Evolutionary conservation across 208 protist species (phyloP).

Genomic region (Trypanosoma avium): DNA sequence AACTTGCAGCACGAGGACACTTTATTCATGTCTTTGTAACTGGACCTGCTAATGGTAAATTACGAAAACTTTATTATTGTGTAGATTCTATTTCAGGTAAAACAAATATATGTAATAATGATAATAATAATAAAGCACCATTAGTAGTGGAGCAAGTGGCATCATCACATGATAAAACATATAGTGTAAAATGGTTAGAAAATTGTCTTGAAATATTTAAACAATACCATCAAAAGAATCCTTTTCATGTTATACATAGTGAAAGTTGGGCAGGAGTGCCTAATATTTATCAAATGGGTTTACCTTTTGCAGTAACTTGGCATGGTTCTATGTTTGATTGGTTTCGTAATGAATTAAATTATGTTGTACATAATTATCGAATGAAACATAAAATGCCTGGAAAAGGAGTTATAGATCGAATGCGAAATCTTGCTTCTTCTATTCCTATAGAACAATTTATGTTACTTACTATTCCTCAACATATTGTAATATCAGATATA

Average conservation of each 20-base stretch:
- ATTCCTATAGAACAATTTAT: slow-evolving; percentile 31
- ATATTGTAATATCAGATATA: slow-evolving; percentile 36
- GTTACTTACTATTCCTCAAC: slow-evolving; percentile 29
- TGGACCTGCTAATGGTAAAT: slow-evolving; percentile 4
- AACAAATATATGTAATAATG: not conserved
- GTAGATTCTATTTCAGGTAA: slow-evolving; percentile 7
- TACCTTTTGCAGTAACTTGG: slow-evolving; percentile 40
- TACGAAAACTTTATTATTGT: not conserved
- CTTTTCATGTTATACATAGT: slow-evolving; percentile 31
- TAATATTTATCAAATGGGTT: slow-evolving; percentile 27
- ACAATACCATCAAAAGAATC: not conserved
- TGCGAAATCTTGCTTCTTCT: slow-evolving; percentile 8
- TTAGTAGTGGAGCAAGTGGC: slow-evolving; percentile 29
- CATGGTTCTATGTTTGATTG: slow-evolving; percentile 45
- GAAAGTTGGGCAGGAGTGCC: slow-evolving; percentile 37
- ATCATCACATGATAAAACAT: slow-evolving; percentile 10
- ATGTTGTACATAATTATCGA: slow-evolving; percentile 32
- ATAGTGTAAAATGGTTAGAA: slow-evolving; percentile 30
- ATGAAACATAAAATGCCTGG: slow-evolving; percentile 22
- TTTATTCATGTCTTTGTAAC: slow-evolving; percentile 37
- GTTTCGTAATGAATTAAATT: slow-evolving; percentile 40
- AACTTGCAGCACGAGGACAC: slow-evolving; percentile 31
- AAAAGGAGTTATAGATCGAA: not conserved
- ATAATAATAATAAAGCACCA: not conserved
- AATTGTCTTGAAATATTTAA: slow-evolving; percentile 18